Percentiles rank a stretch among this genome's conserved stretches.
Conservation (phyloP, 1,284 basidiomycete species). For the Ceraceosorus guamensis region DNA sequence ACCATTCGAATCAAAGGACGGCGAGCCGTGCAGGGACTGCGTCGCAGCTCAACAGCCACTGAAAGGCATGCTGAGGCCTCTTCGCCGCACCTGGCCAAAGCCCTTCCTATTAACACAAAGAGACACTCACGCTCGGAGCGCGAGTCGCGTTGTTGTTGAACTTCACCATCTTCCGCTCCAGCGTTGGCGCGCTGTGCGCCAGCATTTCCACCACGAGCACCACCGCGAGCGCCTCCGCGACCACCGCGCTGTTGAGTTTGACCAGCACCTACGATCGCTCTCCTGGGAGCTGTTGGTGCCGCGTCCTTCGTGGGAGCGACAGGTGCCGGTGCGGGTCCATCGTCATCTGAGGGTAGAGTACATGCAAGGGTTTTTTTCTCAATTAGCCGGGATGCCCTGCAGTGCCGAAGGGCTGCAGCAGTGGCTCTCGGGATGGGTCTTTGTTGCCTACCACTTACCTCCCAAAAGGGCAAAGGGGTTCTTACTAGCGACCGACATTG, state of each 20-base stretch:
- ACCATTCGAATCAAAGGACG: neutral
- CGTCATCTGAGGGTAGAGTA: constrained; percentile 24
- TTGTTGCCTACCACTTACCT: constrained; percentile 24
- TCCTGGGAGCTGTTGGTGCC: constrained; percentile 28
- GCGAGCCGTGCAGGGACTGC: neutral
- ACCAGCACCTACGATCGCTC: constrained; percentile 39
- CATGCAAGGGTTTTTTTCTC: too few species aligned
- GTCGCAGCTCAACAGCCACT: too few species aligned
- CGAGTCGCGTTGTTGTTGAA: neutral
- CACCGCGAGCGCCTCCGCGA: constrained; percentile 12
- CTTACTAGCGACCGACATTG: constrained; percentile 47
- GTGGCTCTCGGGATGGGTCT: neutral
- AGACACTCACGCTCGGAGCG: constrained; percentile 1
- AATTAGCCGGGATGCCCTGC: neutral
- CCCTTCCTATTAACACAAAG: neutral
- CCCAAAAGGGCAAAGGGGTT: constrained; percentile 48
- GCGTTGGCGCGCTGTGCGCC: constrained; percentile 5
- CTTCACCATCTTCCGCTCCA: neutral
- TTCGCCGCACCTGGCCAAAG: too few species aligned
- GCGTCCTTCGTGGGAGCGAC: constrained; percentile 31
- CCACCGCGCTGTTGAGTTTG: constrained; percentile 21
- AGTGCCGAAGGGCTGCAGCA: too few species aligned
- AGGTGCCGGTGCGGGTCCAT: constrained; percentile 23
- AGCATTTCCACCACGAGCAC: constrained; percentile 7
- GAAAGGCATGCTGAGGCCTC: too few species aligned